A percentile compares a stretch with the other conserved stretches of the same genome.
phyloP scores from a whole-genome alignment of 805 yeast genomes.

The Cyberlindnera euphorbiae region DNA sequence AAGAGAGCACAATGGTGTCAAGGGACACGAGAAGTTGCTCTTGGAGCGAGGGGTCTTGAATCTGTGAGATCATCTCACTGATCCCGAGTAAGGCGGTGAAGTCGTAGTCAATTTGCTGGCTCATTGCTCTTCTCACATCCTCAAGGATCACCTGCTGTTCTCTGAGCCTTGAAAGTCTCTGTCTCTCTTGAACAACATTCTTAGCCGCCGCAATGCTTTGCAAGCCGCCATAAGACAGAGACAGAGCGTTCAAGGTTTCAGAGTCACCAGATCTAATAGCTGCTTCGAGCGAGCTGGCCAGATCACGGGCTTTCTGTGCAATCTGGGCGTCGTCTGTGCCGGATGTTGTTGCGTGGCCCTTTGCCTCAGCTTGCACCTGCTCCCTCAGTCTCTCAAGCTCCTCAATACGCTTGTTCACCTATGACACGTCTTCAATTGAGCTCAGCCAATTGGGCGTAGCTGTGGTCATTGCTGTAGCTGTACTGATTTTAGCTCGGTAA shows the following conservation, averaged over 20 bases:
- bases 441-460: too few species aligned
- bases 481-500: too few species aligned
- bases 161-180: conserved; percentile 1
- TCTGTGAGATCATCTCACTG: conserved; percentile 1
- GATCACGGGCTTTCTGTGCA: conserved; percentile 14
- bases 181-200: conserved; percentile 11
- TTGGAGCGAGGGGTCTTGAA: conserved; percentile 1
- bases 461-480: not conserved
- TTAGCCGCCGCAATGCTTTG: conserved; percentile 16
- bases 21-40: conserved; percentile 3
- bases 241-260: conserved; percentile 22
- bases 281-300: conserved; percentile 10
- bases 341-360: conserved; percentile 3
- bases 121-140: conserved; percentile 7
- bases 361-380: conserved; percentile 1
- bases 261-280: conserved; percentile 16
- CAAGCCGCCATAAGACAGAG: conserved; percentile 16
- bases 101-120: conserved; percentile 12
- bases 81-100: conserved; percentile 8
- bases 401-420: conserved; percentile 10
- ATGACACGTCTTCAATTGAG: conserved; percentile 7
- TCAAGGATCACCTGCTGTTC: conserved; percentile 5
- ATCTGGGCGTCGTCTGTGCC: conserved; percentile 1
- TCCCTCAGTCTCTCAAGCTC: conserved; percentile 12
- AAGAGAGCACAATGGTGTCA: conserved; percentile 7